phyloP scores from a whole-genome alignment of 169 alveolate species.

The Cryptosporidium ryanae region DNA sequence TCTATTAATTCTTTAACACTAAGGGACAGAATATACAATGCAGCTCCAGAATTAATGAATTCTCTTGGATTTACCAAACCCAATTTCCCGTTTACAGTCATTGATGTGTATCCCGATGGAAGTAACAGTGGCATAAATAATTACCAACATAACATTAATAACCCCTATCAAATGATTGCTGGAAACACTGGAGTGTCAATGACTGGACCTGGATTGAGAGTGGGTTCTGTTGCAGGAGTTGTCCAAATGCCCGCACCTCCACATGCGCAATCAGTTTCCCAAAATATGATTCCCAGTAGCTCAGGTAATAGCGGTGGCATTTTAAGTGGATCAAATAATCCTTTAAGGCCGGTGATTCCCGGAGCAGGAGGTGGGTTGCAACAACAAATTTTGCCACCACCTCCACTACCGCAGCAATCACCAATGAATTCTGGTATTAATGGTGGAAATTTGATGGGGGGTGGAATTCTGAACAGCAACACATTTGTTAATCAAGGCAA shows the following conservation, averaged over 20 bases:
- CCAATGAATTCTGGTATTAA: not conserved
- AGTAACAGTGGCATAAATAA: conserved; percentile 18
- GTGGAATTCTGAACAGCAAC: not conserved
- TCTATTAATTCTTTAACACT: conserved; percentile 75
- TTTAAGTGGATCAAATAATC: not conserved
- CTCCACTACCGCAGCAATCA: not conserved
- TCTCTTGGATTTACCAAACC: conserved; percentile 74
- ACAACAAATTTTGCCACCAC: not conserved
- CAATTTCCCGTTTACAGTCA: conserved; percentile 75
- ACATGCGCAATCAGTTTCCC: no score
- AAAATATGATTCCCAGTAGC: no score
- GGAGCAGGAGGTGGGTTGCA: not conserved
- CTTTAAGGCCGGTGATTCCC: not conserved
- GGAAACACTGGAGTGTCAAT: not conserved
- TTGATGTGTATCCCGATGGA: conserved; percentile 73
- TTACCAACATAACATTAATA: conserved; percentile 19
- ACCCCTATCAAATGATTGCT: conserved; percentile 6
- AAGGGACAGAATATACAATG: conserved; percentile 80
- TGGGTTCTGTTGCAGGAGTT: not conserved
- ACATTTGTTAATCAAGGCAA: not conserved
- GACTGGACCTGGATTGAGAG: not conserved
- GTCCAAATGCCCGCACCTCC: conserved; percentile 23
- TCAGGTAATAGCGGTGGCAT: no score
- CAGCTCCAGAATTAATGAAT: conserved; percentile 78
- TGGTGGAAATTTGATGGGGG: not conserved